Evolutionary conservation across 2,329 filamentous ascomycete genomes (phyloP).

Genomic region (Kalmusia sp.): DNA sequence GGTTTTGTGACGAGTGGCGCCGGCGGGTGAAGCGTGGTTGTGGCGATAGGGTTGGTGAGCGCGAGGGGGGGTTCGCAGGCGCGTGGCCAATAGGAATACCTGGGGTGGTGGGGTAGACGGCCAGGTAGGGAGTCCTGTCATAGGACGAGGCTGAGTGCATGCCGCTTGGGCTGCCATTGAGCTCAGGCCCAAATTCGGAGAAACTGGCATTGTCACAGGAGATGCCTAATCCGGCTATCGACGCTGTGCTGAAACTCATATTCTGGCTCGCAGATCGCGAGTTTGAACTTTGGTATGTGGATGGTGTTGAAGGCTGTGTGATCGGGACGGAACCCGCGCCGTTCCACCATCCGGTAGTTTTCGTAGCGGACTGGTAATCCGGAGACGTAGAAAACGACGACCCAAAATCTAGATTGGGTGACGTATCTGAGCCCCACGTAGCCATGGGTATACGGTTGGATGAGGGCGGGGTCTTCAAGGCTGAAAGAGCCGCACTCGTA

Average conservation of each 20-base stretch:
- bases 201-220: conserved; percentile 36
- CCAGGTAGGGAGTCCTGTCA: conserved; percentile 20
- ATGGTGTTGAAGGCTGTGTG: conserved; percentile 19
- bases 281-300: conserved; percentile 27
- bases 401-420: conserved; percentile 36
- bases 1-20: conserved; percentile 23
- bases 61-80: conserved; percentile 22
- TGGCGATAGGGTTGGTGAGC: conserved; percentile 29
- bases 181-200: conserved; percentile 20
- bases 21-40: conserved; percentile 37
- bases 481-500: conserved; percentile 39
- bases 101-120: conserved; percentile 24
- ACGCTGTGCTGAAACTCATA: conserved; percentile 13
- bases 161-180: conserved; percentile 10
- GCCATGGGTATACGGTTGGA: conserved; percentile 37
- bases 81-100: conserved; percentile 26
- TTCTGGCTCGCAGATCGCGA: conserved; percentile 26
- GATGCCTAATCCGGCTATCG: conserved; percentile 39
- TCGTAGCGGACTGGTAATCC: conserved; percentile 28
- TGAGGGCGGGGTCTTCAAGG: conserved; percentile 46
- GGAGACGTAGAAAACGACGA: conserved; percentile 37
- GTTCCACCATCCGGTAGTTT: conserved; percentile 40
- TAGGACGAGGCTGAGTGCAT: conserved; percentile 24
- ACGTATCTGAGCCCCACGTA: conserved; percentile 39
- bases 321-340: conserved; percentile 17